Percentiles rank a stretch among this genome's conserved stretches.
Conservation (phyloP, 1,284 basidiomycete genomes). For the Boletus sp. region DNA sequence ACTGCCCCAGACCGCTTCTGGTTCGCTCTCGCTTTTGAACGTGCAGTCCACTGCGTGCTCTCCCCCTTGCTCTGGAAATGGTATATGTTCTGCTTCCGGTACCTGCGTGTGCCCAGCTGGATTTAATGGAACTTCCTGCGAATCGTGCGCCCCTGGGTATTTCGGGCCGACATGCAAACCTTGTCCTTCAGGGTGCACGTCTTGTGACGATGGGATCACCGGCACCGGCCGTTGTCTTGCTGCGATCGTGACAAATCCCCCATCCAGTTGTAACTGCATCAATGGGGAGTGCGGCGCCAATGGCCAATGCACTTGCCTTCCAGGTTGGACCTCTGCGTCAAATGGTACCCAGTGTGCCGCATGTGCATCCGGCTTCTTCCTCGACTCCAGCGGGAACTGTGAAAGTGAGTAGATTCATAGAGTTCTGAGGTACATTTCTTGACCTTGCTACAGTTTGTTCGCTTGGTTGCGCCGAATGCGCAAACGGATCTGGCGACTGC, state of each 20-base stretch:
- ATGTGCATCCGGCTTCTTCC: slow-evolving; percentile 72
- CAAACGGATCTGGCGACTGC: slow-evolving; percentile 63
- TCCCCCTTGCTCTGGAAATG: slow-evolving; percentile 64
- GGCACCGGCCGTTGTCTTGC: slow-evolving; percentile 68
- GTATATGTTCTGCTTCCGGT: slow-evolving; percentile 64
- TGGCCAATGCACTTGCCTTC: slow-evolving; percentile 68
- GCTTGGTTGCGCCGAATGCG: slow-evolving; percentile 66
- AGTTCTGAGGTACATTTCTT: neutral
- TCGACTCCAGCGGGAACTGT: slow-evolving; percentile 65
- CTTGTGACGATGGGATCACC: slow-evolving; percentile 73
- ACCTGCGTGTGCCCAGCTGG: slow-evolving; percentile 67
- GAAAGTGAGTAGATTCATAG: slow-evolving; percentile 44
- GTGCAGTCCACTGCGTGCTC: slow-evolving; percentile 69
- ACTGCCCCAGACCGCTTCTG: slow-evolving; percentile 46
- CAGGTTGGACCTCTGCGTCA: slow-evolving; percentile 66
- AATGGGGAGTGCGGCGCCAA: slow-evolving; percentile 68
- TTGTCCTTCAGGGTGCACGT: slow-evolving; percentile 62
- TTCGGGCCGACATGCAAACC: slow-evolving; percentile 67
- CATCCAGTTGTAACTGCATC: slow-evolving; percentile 69
- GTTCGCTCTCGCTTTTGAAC: slow-evolving; percentile 53
- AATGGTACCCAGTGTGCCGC: slow-evolving; percentile 72
- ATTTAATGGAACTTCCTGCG: slow-evolving; percentile 74
- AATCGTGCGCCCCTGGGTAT: slow-evolving; percentile 65
- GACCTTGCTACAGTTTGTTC: slow-evolving; percentile 53
- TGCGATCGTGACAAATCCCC: slow-evolving; percentile 45